Evolutionary conservation across 2,329 filamentous ascomycete genomes (phyloP).

Genomic region (Akanthomyces dipterigenus): DNA sequence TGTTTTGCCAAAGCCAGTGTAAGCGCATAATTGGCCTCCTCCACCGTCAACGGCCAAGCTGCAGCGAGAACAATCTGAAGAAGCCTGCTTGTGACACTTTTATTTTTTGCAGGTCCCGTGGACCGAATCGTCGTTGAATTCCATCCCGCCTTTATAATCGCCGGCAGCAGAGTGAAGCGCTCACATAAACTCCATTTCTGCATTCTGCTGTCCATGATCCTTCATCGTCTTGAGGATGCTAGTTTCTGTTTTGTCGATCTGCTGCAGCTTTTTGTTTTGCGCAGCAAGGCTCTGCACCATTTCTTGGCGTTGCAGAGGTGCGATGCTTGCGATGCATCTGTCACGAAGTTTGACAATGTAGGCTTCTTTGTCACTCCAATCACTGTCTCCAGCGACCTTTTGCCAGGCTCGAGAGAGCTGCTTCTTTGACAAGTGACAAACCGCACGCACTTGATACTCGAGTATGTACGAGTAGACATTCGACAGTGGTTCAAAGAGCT

Average conservation of each 20-base stretch:
- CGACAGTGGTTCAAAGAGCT: background rate
- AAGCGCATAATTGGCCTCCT: background rate
- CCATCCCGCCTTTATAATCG: background rate
- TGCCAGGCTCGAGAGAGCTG: constrained; percentile 1
- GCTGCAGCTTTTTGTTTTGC: background rate
- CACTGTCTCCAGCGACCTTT: background rate
- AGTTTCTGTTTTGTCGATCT: background rate
- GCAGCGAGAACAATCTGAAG: background rate
- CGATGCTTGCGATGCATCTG: background rate
- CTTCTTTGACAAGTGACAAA: background rate
- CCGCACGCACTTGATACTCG: background rate
- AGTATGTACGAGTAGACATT: background rate
- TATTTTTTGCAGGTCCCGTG: background rate
- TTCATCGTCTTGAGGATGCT: background rate
- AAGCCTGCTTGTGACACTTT: background rate
- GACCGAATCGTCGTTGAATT: background rate
- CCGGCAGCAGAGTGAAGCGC: background rate
- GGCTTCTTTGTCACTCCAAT: background rate
- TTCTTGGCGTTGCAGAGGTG: background rate
- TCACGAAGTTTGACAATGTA: background rate
- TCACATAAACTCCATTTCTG: background rate
- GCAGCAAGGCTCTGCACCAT: background rate
- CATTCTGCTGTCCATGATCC: background rate
- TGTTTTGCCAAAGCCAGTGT: background rate
- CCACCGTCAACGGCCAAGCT: background rate